Evolutionary conservation across 768 basidiomycete genomes (phyloP).

Genomic region (Xerocomellus intermedius): DNA sequence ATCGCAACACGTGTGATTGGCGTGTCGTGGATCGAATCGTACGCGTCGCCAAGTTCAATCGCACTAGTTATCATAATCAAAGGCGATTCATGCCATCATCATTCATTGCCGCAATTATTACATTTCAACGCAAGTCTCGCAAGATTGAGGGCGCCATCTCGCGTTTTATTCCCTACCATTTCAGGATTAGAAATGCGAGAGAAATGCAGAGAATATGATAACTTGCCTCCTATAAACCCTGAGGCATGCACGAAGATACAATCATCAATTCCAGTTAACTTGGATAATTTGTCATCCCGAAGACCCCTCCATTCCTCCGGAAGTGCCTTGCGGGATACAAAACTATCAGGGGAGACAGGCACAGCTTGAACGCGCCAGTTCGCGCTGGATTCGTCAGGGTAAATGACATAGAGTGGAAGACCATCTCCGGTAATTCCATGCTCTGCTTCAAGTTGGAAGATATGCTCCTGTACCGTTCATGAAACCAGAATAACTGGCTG

Average conservation of each 20-base stretch:
- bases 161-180: constrained; percentile 77
- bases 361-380: constrained; percentile 96
- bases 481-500: not conserved
- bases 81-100: constrained; percentile 14
- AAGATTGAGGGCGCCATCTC: constrained; percentile 80
- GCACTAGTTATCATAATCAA: constrained; percentile 8
- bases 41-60: constrained; percentile 11
- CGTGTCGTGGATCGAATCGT: constrained; percentile 10
- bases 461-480: constrained; percentile 63
- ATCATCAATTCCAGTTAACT: constrained; percentile 71
- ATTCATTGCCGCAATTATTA: constrained; percentile 23
- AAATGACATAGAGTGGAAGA: constrained; percentile 80
- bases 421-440: constrained; percentile 42
- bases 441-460: constrained; percentile 81
- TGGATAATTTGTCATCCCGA: constrained; percentile 78
- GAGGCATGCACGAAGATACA: constrained; percentile 93
- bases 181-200: constrained; percentile 9
- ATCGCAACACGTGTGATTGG: constrained; percentile 13
- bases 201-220: not conserved
- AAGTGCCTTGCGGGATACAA: constrained; percentile 86
- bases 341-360: constrained; percentile 76
- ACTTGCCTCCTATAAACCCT: constrained; percentile 92
- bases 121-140: constrained; percentile 63
- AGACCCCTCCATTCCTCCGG: constrained; percentile 94
- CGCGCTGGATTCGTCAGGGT: constrained; percentile 73